Percentiles rank a stretch among this genome's conserved stretches.
These are phyloP conservation scores for Conticribra guillardii DNA, from an alignment of 108 stramenopile genomes.

Conservation along the genomic window DNA sequence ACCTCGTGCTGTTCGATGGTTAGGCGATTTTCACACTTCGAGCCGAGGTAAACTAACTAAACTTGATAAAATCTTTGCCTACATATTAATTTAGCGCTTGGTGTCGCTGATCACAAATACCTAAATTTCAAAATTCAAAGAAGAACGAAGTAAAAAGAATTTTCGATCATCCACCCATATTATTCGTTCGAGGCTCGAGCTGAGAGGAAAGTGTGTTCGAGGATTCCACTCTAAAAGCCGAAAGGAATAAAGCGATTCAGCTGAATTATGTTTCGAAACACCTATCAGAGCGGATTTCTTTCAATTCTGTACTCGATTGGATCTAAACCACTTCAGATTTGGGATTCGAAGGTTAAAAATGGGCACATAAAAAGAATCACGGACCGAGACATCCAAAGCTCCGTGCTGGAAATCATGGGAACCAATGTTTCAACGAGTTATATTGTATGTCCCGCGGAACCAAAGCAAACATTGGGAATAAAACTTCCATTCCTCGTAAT, in stretches of 20 bases:
- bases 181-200: too few relatives aligned
- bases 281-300: conserved; percentile 93
- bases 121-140: too few relatives aligned
- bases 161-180: too few relatives aligned
- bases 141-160: too few relatives aligned
- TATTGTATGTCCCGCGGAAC: conserved; percentile 88
- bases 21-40: too few relatives aligned
- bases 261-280: conserved; percentile 85
- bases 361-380: conserved; percentile 95
- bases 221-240: too few relatives aligned
- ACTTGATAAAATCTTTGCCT: too few relatives aligned
- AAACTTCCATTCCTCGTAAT: conserved; percentile 94
- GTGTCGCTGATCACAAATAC: too few relatives aligned
- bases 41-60: too few relatives aligned
- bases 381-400: conserved; percentile 91
- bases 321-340: conserved; percentile 91
- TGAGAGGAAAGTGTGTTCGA: too few relatives aligned
- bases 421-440: conserved; percentile 93
- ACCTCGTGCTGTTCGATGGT: too few relatives aligned
- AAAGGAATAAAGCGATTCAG: neutral
- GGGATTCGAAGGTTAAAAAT: conserved; percentile 88
- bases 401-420: conserved; percentile 92
- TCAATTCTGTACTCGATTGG: conserved; percentile 93
- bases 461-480: conserved; percentile 87
- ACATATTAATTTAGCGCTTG: too few relatives aligned